Conservation (phyloP, 208 protist species). For the Wallacemonas sp. region DNA sequence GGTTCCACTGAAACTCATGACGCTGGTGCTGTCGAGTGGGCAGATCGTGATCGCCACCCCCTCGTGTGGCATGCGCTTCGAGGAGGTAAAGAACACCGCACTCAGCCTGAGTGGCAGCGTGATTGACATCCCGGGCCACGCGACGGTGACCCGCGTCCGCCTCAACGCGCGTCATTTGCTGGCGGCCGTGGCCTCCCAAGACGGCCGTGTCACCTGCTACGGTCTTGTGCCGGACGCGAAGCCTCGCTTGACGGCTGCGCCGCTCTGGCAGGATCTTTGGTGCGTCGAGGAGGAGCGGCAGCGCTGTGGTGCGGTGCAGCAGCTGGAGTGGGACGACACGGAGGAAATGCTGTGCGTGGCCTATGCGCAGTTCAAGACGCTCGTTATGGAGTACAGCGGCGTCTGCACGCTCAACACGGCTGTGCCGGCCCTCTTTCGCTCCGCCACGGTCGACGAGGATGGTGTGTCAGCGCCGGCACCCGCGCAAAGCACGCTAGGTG, state of each 20-base stretch:
- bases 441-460: not conserved
- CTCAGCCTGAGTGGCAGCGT: not conserved
- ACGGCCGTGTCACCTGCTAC: constrained; percentile 55
- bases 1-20: constrained; percentile 32
- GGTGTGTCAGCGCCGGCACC: not conserved
- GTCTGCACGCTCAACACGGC: constrained; percentile 29
- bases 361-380: constrained; percentile 50
- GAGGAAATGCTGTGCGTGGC: constrained; percentile 72
- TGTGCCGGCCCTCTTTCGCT: constrained; percentile 14
- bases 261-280: constrained; percentile 55
- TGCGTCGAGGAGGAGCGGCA: constrained; percentile 24
- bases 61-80: constrained; percentile 52
- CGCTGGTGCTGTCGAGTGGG: constrained; percentile 60
- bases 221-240: not conserved
- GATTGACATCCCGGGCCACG: not conserved
- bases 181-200: constrained; percentile 53
- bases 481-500: constrained; percentile 11
- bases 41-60: constrained; percentile 44
- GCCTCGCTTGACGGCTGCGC: constrained; percentile 7
- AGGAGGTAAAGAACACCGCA: not conserved
- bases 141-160: not conserved
- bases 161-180: constrained; percentile 62
- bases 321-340: constrained; percentile 51
- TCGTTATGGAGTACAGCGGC: constrained; percentile 70
- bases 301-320: constrained; percentile 34